These are phyloP conservation scores for Coniochaeta sp. DNA, from an alignment of 2,329 filamentous ascomycete genomes.

Conservation along the genomic window DNA sequence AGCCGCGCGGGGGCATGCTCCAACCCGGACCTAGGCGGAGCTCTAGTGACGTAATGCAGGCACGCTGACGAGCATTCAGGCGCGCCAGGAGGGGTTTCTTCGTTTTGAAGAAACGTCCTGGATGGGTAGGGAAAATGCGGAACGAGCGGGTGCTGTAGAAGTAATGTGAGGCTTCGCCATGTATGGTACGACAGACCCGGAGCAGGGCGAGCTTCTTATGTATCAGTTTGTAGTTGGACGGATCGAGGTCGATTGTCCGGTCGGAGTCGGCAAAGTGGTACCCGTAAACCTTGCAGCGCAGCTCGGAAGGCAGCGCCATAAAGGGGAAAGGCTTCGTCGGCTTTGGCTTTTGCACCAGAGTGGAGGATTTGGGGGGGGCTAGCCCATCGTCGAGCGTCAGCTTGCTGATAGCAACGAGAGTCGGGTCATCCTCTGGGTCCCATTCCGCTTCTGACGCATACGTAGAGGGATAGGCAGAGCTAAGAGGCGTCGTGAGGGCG, in stretches of 20 bases:
- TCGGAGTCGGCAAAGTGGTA: slow-evolving; percentile 50
- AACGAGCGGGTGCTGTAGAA: slow-evolving; percentile 59
- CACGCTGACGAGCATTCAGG: slow-evolving; percentile 52
- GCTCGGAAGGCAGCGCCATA: slow-evolving; percentile 59
- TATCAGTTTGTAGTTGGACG: slow-evolving; percentile 55
- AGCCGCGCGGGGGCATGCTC: slow-evolving; percentile 61
- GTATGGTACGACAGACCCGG: slow-evolving; percentile 52
- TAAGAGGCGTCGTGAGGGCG: slow-evolving; percentile 23
- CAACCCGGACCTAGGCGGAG: slow-evolving; percentile 68
- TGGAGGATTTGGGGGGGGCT: slow-evolving; percentile 10
- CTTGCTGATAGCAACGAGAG: slow-evolving; percentile 32
- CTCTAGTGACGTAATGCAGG: slow-evolving; percentile 56
- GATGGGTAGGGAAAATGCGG: slow-evolving; percentile 59
- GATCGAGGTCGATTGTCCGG: slow-evolving; percentile 57
- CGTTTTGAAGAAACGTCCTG: slow-evolving; percentile 62
- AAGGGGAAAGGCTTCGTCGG: slow-evolving; percentile 51
- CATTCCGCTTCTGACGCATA: slow-evolving; percentile 29
- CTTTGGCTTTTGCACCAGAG: slow-evolving; percentile 4
- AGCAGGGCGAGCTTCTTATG: slow-evolving; percentile 53
- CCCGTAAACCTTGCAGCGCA: slow-evolving; percentile 63
- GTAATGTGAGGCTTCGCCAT: slow-evolving; percentile 55
- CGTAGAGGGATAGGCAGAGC: slow-evolving; percentile 28
- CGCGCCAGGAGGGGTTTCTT: slow-evolving; percentile 65
- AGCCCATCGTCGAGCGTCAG: slow-evolving; percentile 32
- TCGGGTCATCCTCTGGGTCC: slow-evolving; percentile 30